phyloP scores from a whole-genome alignment of 176 grass and related monocot species.

The Elymus sibiricus region DNA sequence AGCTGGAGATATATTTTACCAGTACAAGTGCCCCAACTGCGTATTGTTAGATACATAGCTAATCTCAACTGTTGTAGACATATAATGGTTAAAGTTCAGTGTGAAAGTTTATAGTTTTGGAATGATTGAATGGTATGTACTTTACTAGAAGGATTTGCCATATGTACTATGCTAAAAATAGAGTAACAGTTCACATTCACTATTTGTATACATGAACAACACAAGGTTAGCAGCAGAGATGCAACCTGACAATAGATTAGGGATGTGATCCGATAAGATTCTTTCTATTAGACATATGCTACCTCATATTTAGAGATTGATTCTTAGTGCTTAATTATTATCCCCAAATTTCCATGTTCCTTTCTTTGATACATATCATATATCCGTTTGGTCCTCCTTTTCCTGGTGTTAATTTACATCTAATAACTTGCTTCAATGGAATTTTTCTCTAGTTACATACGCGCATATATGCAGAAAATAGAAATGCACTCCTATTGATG shows the following conservation, averaged over 20 bases:
- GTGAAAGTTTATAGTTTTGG: constrained; percentile 3
- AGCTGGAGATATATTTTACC: not conserved
- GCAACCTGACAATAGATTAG: not conserved
- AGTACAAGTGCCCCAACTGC: constrained; percentile 3
- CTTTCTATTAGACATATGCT: not conserved
- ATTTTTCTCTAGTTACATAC: not conserved
- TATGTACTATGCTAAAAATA: not conserved
- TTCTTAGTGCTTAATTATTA: not conserved
- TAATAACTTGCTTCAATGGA: not conserved
- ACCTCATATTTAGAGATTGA: not conserved
- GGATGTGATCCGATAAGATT: not conserved
- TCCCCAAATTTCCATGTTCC: not conserved
- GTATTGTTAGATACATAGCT: constrained; percentile 33
- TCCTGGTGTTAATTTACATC: not conserved
- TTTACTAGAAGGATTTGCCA: not conserved
- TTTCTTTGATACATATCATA: not conserved
- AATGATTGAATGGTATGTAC: not conserved
- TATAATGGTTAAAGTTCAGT: not conserved
- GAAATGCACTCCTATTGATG: not conserved
- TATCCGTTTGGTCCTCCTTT: not conserved
- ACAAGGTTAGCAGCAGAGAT: not conserved
- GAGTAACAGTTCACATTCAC: not conserved
- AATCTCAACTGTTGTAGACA: not conserved
- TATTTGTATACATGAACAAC: not conserved
- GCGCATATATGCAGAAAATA: not conserved